Evolutionary conservation across 345 rosid species (phyloP), one percentile per base, ranked within the genome.

Genomic region (Gossypium stocksii): DNA sequence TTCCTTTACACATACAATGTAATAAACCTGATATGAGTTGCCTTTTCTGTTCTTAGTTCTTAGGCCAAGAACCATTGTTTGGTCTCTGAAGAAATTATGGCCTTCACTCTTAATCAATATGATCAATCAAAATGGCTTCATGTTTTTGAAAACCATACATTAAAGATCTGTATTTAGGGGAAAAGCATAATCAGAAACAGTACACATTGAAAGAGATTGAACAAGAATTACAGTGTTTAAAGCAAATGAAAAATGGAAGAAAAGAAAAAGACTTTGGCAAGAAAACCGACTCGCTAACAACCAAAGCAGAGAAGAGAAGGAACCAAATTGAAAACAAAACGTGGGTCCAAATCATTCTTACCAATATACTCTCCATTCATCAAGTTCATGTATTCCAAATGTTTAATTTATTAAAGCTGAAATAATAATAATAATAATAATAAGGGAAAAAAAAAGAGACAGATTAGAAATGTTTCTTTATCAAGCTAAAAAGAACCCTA

Each of bases 41-140:
- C 83, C 82, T 79, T 81, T 90, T 23, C 78, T 76, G 84, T 81
- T 84, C 88, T 84, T 90, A 19, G 86, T 83, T 83, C 87, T 81
- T 58, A 90, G 57, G 53, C 94, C 90, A 5, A 90, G 89, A 82
- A 90, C 90, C 94, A 90, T 87, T 52, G 67, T 78, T n/a, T 23
- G 23, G 66, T 59, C 23, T 77, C 6, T n/a, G 34, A 71, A 63
- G 45, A 73, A 67, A 70, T 22, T 56, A 71, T 25, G 70, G 13
- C 43, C 19, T 75, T 77, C 81, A 66, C 76, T 56, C 59, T 51
- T 15, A 25, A 77, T 48, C n/a, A 70, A 53, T 66, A 64, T 57
- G 58, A 29, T 71, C 77, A 76, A 64, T 74, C 45, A 77, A 78
- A 79, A 69, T 53, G 76, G 45, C 59, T 68, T 77, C 82, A 62